These are phyloP conservation scores for Murraya koenigii DNA, from an alignment of 345 rosid genomes.

Conservation along the genomic window DNA sequence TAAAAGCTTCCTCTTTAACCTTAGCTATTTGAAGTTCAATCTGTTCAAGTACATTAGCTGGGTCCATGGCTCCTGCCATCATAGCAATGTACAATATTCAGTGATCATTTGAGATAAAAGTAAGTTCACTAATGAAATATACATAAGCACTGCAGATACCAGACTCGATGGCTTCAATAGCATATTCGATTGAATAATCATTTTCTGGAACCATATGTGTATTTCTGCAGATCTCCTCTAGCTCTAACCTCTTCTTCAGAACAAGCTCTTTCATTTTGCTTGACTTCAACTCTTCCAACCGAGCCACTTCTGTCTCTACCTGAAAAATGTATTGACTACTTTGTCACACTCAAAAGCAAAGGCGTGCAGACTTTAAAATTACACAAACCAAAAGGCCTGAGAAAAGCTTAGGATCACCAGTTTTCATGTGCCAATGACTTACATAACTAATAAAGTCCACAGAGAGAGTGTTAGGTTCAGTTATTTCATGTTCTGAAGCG, in stretches of 20 bases:
- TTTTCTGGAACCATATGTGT: slow-evolving; percentile 74
- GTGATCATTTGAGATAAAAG: background rate
- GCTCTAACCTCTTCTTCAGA: slow-evolving; percentile 79
- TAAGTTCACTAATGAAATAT: background rate
- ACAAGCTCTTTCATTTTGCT: slow-evolving; percentile 99
- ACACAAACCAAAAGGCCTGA: background rate
- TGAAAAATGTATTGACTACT: slow-evolving; percentile 30
- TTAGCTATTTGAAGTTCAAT: slow-evolving; percentile 81
- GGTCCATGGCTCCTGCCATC: slow-evolving; percentile 60
- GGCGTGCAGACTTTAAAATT: background rate
- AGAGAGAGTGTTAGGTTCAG: slow-evolving; percentile 81
- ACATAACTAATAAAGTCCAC: slow-evolving; percentile 73
- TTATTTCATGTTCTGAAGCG: slow-evolving; percentile 90
- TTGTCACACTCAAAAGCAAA: slow-evolving; percentile 3
- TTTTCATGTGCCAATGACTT: slow-evolving; percentile 33
- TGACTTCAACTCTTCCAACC: slow-evolving; percentile 80
- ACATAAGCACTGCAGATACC: slow-evolving; percentile 36
- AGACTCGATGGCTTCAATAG: slow-evolving; percentile 72
- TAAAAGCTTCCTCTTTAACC: slow-evolving; percentile 86
- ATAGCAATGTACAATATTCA: background rate
- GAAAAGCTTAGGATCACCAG: background rate
- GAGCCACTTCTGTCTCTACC: slow-evolving; percentile 88
- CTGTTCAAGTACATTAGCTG: slow-evolving; percentile 65
- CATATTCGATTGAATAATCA: slow-evolving; percentile 60
- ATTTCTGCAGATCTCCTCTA: slow-evolving; percentile 89